Base-by-base conservation (phyloP, 306 rosid genomes). In the Vigna hirtella region DNA sequence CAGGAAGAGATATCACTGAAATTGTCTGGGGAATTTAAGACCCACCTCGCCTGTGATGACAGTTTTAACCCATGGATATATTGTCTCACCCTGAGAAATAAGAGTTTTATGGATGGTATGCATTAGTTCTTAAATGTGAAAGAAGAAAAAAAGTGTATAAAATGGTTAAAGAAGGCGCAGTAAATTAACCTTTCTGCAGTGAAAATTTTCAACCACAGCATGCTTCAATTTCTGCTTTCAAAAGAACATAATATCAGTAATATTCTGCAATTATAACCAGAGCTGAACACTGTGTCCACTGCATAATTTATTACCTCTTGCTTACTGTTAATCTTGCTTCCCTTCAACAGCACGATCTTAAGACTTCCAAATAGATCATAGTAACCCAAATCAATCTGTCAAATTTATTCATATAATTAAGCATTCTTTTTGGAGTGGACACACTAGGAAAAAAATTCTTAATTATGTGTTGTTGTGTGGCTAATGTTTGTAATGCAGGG, bases 361-460 rank as follows among this genome's bases (percentile, higher is more conserved):
- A 94, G 96, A 85, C 94, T 86, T 79, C 98, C 98, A 88, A 83
- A 91, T 22, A 90, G 81, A 79, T 91, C 90, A 83, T 87, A 91
- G 86, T 91, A 94, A 63, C 94, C 85, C 66, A 94, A 82, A 88
- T 94, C 98, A 77, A 94, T 86, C 97, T 93, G 93, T 79, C 61
- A 34, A 52, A 82, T 70, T 68, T 4, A 72, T 73, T 58, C 28
- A 70, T 47, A 52, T 47, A 55, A 59, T 38, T 56, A 72, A 65
- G 56, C 7, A 77, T 36, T 53, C 53, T 38, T 62, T 26, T 28
- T 20, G 9, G 26, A 51, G 48, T 26, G 52, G 24, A 24, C 59
- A 47, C 47, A 9, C 16, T 18, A 32, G 16, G 3, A 55, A 49
- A 66, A 10, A 16, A 30, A 2, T 28, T 42, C 1, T 28, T 59